These are phyloP conservation scores for Sarocladiaceae sp. DNA, from an alignment of 2,329 filamentous ascomycete species.

Conservation along the genomic window DNA sequence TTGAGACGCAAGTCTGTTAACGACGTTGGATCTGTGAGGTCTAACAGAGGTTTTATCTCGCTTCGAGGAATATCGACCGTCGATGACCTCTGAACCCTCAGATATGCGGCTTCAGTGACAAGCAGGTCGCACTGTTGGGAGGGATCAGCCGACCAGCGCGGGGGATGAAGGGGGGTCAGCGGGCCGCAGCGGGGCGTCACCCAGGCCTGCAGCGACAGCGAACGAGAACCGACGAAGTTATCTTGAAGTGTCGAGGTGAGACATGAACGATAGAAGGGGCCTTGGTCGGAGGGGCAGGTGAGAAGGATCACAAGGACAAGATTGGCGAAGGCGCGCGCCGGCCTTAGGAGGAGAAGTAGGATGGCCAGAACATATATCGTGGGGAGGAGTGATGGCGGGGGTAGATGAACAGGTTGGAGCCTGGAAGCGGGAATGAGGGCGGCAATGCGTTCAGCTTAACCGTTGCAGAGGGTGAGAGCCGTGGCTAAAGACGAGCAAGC, in stretches of 20 bases:
- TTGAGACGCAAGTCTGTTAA: too few species aligned
- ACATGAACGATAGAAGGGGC: background rate
- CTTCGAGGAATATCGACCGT: too few species aligned
- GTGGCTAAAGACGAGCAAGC: background rate
- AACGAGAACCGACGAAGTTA: background rate
- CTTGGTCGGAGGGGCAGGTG: background rate
- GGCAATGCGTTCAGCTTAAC: background rate
- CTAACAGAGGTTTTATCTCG: too few species aligned
- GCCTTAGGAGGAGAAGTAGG: too few species aligned
- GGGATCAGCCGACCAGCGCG: constrained; percentile 1
- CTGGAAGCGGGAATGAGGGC: background rate
- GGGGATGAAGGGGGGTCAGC: constrained; percentile 2
- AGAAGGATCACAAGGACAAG: background rate
- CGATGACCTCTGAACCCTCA: too few species aligned
- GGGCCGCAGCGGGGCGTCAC: constrained; percentile 2
- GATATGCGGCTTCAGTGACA: too few species aligned
- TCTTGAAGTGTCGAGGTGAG: constrained; percentile 2
- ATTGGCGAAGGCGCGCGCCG: too few species aligned
- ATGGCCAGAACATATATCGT: too few species aligned
- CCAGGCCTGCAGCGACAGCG: background rate
- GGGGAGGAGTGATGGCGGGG: background rate
- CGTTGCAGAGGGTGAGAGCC: background rate
- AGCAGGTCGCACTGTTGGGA: background rate
- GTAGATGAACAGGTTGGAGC: background rate
- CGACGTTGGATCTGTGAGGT: too few species aligned